Evolutionary conservation across 495 filamentous ascomycete genomes (phyloP).

Genomic region (Neurospora intermedia): DNA sequence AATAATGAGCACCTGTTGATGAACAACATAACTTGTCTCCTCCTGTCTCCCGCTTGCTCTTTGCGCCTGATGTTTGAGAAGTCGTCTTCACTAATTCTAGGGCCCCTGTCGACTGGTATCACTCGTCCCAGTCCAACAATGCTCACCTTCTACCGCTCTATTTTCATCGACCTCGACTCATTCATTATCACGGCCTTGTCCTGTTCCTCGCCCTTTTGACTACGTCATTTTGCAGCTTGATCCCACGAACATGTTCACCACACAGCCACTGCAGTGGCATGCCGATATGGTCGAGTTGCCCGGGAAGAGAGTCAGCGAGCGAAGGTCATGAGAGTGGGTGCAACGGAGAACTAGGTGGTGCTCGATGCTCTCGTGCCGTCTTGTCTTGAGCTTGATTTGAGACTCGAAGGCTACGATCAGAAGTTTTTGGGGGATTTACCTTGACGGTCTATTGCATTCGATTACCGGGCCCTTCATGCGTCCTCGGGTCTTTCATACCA

Average conservation of each 20-base stretch:
- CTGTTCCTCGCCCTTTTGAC: not conserved
- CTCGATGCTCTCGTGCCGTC: not conserved
- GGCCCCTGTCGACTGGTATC: not conserved
- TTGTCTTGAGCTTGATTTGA: not conserved
- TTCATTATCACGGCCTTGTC: not conserved
- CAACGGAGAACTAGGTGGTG: not conserved
- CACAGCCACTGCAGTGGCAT: not conserved
- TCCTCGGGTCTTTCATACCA: not conserved
- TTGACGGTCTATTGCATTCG: not conserved
- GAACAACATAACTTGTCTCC: constrained; percentile 1
- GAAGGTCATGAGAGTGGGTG: not conserved
- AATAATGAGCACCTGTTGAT: constrained; percentile 23
- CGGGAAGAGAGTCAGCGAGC: not conserved
- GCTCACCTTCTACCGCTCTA: too few species aligned
- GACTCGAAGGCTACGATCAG: not conserved
- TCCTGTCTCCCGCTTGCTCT: not conserved
- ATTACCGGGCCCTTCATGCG: not conserved
- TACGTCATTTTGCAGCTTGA: not conserved
- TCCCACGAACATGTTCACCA: not conserved
- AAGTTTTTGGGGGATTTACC: not conserved
- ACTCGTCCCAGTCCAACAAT: too few species aligned
- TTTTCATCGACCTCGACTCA: not conserved
- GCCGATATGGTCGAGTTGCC: not conserved
- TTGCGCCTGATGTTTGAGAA: not conserved
- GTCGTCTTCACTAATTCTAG: not conserved